These are phyloP conservation scores for Saccharomycopsis sp. DNA, from an alignment of 805 yeast species.

Conservation along the genomic window DNA sequence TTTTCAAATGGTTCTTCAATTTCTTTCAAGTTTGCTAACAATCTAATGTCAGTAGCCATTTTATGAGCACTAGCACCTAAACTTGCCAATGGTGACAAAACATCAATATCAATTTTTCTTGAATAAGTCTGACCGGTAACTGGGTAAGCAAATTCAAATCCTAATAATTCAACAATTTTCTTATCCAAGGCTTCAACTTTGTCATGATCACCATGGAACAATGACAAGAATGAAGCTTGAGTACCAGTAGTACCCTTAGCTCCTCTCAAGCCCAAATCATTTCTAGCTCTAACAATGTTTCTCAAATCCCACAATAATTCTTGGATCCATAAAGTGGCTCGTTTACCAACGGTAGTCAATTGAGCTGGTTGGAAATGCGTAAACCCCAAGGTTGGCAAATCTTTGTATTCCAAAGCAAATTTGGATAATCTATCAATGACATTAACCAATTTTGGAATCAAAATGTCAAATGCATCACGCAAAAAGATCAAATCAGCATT, in stretches of 20 bases:
- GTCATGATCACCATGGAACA: slow-evolving; percentile 95
- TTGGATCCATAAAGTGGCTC: slow-evolving; percentile 97
- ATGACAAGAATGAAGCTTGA: slow-evolving; percentile 90
- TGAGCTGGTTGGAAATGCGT: slow-evolving; percentile 99
- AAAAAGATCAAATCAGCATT: slow-evolving; percentile 95
- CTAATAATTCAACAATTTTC: slow-evolving; percentile 86
- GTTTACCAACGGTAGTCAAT: slow-evolving; percentile 96
- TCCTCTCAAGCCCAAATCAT: slow-evolving; percentile 94
- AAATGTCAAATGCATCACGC: slow-evolving; percentile 89
- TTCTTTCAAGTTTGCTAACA: slow-evolving; percentile 94
- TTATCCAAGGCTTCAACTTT: slow-evolving; percentile 90
- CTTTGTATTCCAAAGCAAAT: slow-evolving; percentile 89
- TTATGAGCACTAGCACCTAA: slow-evolving; percentile 96
- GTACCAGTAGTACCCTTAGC: slow-evolving; percentile 99
- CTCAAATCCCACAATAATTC: slow-evolving; percentile 97
- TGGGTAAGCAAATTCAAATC: slow-evolving; percentile 93
- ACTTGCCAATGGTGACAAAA: slow-evolving; percentile 84
- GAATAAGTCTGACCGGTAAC: slow-evolving; percentile 99
- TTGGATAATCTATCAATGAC: slow-evolving; percentile 84
- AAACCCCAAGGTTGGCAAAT: slow-evolving; percentile 96
- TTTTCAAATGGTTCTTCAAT: slow-evolving; percentile 97
- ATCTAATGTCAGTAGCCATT: slow-evolving; percentile 94
- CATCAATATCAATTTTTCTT: slow-evolving; percentile 95
- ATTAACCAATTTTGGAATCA: slow-evolving; percentile 92
- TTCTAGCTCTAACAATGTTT: slow-evolving; percentile 91